Evolutionary conservation across 176 grass and related monocot genomes (phyloP), one percentile per base, ranked within the genome.

Genomic region (Aegilops tauschii): DNA sequence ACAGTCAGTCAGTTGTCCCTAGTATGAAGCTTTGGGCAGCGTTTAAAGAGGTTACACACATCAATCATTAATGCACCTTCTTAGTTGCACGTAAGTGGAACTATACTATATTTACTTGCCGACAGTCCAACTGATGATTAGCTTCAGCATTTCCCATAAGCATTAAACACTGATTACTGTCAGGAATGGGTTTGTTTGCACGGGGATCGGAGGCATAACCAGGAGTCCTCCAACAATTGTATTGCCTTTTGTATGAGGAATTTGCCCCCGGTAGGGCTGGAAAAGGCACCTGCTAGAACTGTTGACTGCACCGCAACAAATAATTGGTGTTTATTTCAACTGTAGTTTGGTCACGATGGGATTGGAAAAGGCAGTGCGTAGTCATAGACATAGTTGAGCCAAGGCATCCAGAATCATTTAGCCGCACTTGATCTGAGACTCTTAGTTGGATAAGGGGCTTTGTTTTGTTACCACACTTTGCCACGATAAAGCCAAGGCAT

Each of bases 21-120:
- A 16, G 25, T 42, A 56, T 34, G 44, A 56, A 12, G 61, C 10
- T 77, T n/a, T 61, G 44, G 69, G 14, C 71, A 77, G n/a, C 69
- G 63, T 3, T 21, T 21, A 52, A 52, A 14, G 13, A 5, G 49
- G 49, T 34, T 28, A 14, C 7, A 10, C 62, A 13, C 8, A 17
- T 65, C 14, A 29, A 9, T 47, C 21, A 74, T 52, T 56, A 36
- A 81, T 75, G 69, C 27, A 17, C 47, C 40, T 64, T 80, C 82
- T 71, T 78, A 80, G 82, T 80, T 56, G 76, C 76, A 76, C 27
- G 77, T 65, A 85, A 28, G 69, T 85, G 82, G 68, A 73, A 32
- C 5, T 28, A 73, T 28, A 73, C 6, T 44, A 66, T 80, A 71
- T 18, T 52, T 39, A 8, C 44, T 47, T 50, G 72, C 50, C 11